A percentile compares a stretch with the other conserved stretches of the same genome.
Conservation (phyloP, 2,329 filamentous ascomycete genomes). For the Apiospora aurea region DNA sequence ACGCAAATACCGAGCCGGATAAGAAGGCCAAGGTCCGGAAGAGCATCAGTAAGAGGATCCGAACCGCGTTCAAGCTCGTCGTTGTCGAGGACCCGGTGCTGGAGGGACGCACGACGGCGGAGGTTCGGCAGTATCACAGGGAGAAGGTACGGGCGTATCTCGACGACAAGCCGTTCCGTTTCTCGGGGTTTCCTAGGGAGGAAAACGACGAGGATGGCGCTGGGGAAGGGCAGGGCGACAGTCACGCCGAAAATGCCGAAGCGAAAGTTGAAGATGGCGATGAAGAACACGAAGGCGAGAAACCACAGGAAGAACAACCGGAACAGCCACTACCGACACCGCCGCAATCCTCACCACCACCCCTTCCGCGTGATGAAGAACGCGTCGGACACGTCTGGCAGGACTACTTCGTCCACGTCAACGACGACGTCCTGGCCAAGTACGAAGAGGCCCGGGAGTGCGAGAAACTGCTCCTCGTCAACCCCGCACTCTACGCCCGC, state of each 20-base stretch:
- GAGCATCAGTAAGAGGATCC: background rate
- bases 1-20: background rate
- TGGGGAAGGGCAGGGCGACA: background rate
- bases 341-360: background rate
- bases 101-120: background rate
- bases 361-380: background rate
- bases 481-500: background rate
- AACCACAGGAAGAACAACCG: background rate
- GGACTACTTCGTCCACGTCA: constrained; percentile 10
- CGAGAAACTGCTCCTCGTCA: too few relatives aligned
- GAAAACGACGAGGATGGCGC: background rate
- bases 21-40: background rate
- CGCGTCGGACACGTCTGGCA: constrained; percentile 6
- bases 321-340: background rate
- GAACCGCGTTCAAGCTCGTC: background rate
- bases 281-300: background rate
- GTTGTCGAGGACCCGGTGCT: background rate
- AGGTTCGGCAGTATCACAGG: background rate
- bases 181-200: background rate
- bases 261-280: background rate
- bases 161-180: background rate
- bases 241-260: background rate
- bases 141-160: background rate
- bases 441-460: background rate
- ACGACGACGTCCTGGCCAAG: background rate